Percentiles rank a stretch among this genome's conserved stretches.
Evolutionary conservation across 495 filamentous ascomycete genomes (phyloP).

Genomic region (Penicillium antarcticum): DNA sequence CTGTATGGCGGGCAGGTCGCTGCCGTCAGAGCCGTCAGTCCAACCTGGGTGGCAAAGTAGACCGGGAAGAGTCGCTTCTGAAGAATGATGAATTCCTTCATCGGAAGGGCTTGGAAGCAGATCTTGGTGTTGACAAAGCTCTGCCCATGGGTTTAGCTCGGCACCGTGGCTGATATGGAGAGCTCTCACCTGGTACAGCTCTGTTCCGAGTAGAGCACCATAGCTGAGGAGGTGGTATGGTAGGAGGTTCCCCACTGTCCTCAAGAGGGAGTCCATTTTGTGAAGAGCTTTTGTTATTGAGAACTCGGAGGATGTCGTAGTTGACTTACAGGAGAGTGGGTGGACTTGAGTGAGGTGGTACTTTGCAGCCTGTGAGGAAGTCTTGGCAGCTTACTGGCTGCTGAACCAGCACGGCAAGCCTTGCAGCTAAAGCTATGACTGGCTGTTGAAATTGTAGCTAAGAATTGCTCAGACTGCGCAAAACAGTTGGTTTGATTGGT

Average conservation of each 20-base stretch:
- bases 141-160: slow-evolving; percentile 14
- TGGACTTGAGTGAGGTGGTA: too few species aligned
- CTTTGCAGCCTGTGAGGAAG: background rate
- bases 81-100: slow-evolving; percentile 45
- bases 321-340: too few species aligned
- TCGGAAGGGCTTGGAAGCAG: slow-evolving; percentile 42
- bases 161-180: background rate
- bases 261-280: slow-evolving; percentile 15
- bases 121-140: slow-evolving; percentile 53
- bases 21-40: slow-evolving; percentile 40
- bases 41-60: slow-evolving; percentile 48
- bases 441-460: background rate
- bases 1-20: slow-evolving; percentile 45
- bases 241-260: slow-evolving; percentile 18
- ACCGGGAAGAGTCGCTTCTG: slow-evolving; percentile 53
- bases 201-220: slow-evolving; percentile 49
- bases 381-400: slow-evolving; percentile 2
- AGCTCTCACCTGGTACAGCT: slow-evolving; percentile 44
- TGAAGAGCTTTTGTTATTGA: background rate
- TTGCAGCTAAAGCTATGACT: background rate
- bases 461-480: background rate
- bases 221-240: slow-evolving; percentile 51
- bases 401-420: background rate
- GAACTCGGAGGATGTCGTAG: background rate
- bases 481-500: background rate